Conservation (phyloP, 2,329 filamentous ascomycete genomes). For the Sporothrix curviconia region DNA sequence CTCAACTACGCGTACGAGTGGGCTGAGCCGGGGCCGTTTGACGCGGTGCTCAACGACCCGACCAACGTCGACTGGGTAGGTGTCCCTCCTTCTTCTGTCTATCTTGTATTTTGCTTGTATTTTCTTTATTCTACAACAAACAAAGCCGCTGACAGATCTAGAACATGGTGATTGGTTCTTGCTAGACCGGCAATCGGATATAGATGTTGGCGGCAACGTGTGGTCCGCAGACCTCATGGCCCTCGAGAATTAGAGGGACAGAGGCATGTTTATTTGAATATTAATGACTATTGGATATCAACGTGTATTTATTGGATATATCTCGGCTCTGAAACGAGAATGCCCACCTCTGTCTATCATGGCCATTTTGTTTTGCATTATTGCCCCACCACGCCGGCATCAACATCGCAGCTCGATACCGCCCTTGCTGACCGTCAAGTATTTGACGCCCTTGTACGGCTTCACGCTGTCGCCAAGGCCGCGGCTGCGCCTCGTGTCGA, state of each 20-base stretch:
- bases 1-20: constrained; percentile 16
- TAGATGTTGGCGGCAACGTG: constrained; percentile 12
- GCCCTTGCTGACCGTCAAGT: constrained; percentile 68
- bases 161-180: constrained; percentile 19
- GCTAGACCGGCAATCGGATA: constrained; percentile 12
- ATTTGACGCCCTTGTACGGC: constrained; percentile 98
- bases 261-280: background rate
- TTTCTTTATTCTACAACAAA: background rate
- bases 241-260: constrained; percentile 1
- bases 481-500: constrained; percentile 72
- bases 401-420: constrained; percentile 59
- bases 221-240: constrained; percentile 20
- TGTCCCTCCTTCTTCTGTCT: background rate
- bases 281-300: background rate
- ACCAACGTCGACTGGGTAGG: constrained; percentile 21
- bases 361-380: background rate
- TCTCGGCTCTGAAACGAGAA: too few species aligned
- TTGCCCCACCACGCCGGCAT: background rate
- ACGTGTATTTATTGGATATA: background rate
- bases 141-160: background rate
- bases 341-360: too few species aligned
- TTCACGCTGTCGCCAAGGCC: constrained; percentile 83
- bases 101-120: background rate
- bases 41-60: constrained; percentile 15
- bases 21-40: constrained; percentile 17